Evolutionary conservation across 1,284 basidiomycete species (phyloP), one percentile per base, ranked within the genome.

Genomic region (Cerioporus squamosus): DNA sequence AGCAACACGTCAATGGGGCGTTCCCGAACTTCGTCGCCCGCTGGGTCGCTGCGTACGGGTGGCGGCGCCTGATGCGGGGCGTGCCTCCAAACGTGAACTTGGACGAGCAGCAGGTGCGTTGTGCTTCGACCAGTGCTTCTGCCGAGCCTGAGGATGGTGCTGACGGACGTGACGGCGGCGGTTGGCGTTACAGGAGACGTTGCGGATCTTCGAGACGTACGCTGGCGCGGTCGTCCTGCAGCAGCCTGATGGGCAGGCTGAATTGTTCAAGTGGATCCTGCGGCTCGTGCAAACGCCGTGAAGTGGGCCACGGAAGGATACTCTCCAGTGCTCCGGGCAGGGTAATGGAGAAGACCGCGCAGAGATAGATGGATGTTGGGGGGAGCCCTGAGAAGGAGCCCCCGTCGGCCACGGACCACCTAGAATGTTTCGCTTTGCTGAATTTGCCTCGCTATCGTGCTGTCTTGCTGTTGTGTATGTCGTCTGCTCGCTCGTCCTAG

Each of bases 211-310:
- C 44, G 24, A 55, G 10, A 53, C 55, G 1, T 60, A 56, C 42
- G 59, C 62, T 12, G 62, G 62, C 1, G 61, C 57, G 0, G 57
- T 62, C 3, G 38, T 57, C 44, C 26, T 42, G 18, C 44, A 51
- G 29, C 36, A 44, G 18, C n/a, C 45, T n/a, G 22, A 57, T 18
- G 55, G 57, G 7, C 39, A 49, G n/a, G 24, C 55, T 2, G 22
- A 18, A 18, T 48, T 62, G 23, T 44, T 44, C 17, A 10, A 14
- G 3, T 55, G 53, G 53, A 38, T 55, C 47, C 20, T 18, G n/a
- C 2, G n/a, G 14, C 47, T 55, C 15, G 47, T 55, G 17, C 18
- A 22, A 3, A 42, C n/a, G n/a, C 40, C 40, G n/a, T 42, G 40
- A 42, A 42, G 15, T n/a, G n/a, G n/a, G n/a, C n/a, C 8, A 36